These are phyloP conservation scores for Amanita pallidorosea DNA, from an alignment of 768 basidiomycete species.

Conservation along the genomic window DNA sequence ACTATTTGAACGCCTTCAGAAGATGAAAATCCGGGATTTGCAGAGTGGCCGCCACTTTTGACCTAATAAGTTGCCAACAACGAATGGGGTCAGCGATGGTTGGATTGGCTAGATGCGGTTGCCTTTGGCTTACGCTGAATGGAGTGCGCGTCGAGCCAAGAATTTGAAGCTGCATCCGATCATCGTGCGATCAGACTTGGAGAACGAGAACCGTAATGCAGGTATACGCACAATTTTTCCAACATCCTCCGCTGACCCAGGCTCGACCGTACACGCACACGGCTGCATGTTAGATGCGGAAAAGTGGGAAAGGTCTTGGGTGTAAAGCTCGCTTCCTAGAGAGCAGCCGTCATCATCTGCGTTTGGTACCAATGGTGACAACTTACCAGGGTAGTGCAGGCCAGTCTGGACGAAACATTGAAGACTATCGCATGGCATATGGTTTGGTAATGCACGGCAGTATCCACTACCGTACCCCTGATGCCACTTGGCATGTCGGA, in stretches of 20 bases:
- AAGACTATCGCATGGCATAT: too few relatives aligned
- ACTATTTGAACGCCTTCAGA: constrained; percentile 39
- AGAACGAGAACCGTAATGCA: too few relatives aligned
- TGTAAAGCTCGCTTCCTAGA: neutral
- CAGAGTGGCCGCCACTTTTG: constrained; percentile 37
- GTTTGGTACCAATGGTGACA: too few relatives aligned
- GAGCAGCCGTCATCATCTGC: too few relatives aligned
- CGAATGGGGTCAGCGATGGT: too few relatives aligned
- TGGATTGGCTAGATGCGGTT: too few relatives aligned
- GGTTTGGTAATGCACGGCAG: too few relatives aligned
- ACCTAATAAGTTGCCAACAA: constrained; percentile 19
- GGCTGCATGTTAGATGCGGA: neutral
- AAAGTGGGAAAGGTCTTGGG: neutral
- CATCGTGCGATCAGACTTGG: too few relatives aligned
- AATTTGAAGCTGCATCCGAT: neutral
- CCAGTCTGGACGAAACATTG: too few relatives aligned
- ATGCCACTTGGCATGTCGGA: too few relatives aligned
- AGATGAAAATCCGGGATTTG: constrained; percentile 37
- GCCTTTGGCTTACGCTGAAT: constrained; percentile 4
- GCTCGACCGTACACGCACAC: neutral
- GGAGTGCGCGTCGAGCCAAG: neutral
- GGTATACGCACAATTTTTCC: constrained; percentile 10
- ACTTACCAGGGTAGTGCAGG: too few relatives aligned
- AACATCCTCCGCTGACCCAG: neutral
- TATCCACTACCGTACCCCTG: too few relatives aligned